phyloP scores from a whole-genome alignment of 2,329 filamentous ascomycete species.

The Periconia sp. region DNA sequence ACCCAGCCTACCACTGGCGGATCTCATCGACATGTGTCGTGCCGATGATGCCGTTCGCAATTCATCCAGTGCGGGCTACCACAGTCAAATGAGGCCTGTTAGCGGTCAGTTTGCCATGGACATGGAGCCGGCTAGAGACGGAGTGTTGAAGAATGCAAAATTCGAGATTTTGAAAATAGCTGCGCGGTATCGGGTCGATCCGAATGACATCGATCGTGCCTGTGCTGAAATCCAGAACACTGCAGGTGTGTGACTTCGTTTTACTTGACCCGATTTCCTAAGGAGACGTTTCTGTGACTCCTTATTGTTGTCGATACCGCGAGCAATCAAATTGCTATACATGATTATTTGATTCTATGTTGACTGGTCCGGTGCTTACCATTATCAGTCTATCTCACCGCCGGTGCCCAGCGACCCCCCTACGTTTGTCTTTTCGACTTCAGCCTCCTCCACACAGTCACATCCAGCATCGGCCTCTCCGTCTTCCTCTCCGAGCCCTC shows the following conservation, averaged over 20 bases:
- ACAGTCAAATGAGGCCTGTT: background rate
- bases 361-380: no score
- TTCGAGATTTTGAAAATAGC: background rate
- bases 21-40: background rate
- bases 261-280: background rate
- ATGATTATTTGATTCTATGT: no score
- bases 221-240: no score
- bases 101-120: background rate
- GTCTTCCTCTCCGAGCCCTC: constrained; percentile 3
- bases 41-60: background rate
- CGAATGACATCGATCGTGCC: background rate
- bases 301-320: no score
- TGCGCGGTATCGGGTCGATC: constrained; percentile 1
- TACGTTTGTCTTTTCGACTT: constrained; percentile 7
- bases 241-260: no score
- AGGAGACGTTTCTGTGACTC: no score
- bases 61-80: background rate
- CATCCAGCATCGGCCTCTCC: constrained; percentile 1
- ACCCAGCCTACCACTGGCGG: background rate
- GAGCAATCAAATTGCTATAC: no score
- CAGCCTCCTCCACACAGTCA: constrained; percentile 3
- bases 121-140: background rate
- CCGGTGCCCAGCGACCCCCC: constrained; percentile 2
- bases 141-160: background rate
- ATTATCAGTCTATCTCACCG: background rate